Conservation (phyloP, 768 basidiomycete species). For the Tricholoma sp. region DNA sequence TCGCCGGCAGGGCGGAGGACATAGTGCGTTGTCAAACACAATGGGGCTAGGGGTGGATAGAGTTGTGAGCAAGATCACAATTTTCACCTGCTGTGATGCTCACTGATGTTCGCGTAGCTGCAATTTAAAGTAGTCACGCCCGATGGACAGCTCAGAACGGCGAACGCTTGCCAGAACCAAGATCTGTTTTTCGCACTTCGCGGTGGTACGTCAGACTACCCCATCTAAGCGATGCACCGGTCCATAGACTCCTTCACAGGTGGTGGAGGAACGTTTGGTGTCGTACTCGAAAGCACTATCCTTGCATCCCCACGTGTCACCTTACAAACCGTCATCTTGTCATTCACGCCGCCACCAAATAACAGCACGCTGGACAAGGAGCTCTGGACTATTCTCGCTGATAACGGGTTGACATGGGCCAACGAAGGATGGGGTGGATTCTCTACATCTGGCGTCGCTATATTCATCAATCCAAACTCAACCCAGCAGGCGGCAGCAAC, state of each 20-base stretch:
- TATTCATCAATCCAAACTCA: constrained; percentile 42
- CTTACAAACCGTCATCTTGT: constrained; percentile 32
- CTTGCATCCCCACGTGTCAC: constrained; percentile 32
- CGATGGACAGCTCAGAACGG: constrained; percentile 39
- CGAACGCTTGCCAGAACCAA: constrained; percentile 43
- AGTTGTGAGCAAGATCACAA: constrained; percentile 25
- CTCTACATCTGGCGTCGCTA: constrained; percentile 29
- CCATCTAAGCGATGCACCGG: neutral
- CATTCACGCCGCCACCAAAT: constrained; percentile 19
- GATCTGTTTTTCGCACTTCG: constrained; percentile 53
- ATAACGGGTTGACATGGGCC: constrained; percentile 37
- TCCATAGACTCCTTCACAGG: constrained; percentile 15
- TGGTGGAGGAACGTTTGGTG: constrained; percentile 44
- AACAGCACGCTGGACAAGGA: constrained; percentile 21
- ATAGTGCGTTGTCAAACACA: constrained; percentile 37
- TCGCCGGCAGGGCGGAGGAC: constrained; percentile 34
- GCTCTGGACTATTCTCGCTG: constrained; percentile 32
- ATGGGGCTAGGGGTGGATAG: constrained; percentile 44
- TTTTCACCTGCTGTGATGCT: neutral
- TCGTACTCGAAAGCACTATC: constrained; percentile 34
- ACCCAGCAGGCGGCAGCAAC: constrained; percentile 28
- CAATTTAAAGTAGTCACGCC: constrained; percentile 52
- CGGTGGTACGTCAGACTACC: constrained; percentile 26
- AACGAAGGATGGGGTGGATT: constrained; percentile 47
- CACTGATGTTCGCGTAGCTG: constrained; percentile 23